These are phyloP conservation scores for Hirsutella rhossiliensis DNA, from an alignment of 2,329 filamentous ascomycete species.

Conservation along the genomic window DNA sequence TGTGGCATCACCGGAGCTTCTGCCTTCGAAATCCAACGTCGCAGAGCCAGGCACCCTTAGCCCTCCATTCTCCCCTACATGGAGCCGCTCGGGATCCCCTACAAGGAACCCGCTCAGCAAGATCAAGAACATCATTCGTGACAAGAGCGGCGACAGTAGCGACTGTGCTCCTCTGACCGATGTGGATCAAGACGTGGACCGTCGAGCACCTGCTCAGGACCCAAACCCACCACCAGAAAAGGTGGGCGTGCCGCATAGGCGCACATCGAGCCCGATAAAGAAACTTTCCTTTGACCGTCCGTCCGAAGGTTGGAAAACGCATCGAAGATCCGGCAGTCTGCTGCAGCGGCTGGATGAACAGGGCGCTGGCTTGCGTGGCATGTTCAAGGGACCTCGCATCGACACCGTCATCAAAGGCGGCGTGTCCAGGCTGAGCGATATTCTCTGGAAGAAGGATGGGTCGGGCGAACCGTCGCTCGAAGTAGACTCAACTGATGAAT, in stretches of 20 bases:
- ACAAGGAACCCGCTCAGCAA: conserved; percentile 44
- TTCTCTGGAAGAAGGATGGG: conserved; percentile 43
- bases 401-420: conserved; percentile 56
- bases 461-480: conserved; percentile 21
- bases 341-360: conserved; percentile 24
- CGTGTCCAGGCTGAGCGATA: conserved; percentile 43
- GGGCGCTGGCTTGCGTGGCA: conserved; percentile 36
- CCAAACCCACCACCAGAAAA: conserved; percentile 11
- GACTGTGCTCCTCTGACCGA: conserved; percentile 16
- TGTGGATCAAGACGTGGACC: conserved; percentile 20
- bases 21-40: conserved; percentile 31
- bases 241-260: conserved; percentile 6
- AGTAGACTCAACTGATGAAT: conserved; percentile 33
- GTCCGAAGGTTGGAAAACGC: conserved; percentile 16
- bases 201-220: conserved; percentile 14
- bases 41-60: conserved; percentile 47
- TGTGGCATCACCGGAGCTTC: conserved; percentile 41
- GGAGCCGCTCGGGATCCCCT: conserved; percentile 53
- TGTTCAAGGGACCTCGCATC: conserved; percentile 68
- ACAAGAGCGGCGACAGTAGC: conserved; percentile 35
- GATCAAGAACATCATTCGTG: conserved; percentile 43
- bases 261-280: conserved; percentile 9
- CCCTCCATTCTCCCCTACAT: conserved; percentile 49
- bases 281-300: conserved; percentile 21
- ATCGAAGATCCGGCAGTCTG: conserved; percentile 36